These are phyloP conservation scores for Lachancea sp. DNA, from an alignment of 805 yeast species.

Conservation along the genomic window DNA sequence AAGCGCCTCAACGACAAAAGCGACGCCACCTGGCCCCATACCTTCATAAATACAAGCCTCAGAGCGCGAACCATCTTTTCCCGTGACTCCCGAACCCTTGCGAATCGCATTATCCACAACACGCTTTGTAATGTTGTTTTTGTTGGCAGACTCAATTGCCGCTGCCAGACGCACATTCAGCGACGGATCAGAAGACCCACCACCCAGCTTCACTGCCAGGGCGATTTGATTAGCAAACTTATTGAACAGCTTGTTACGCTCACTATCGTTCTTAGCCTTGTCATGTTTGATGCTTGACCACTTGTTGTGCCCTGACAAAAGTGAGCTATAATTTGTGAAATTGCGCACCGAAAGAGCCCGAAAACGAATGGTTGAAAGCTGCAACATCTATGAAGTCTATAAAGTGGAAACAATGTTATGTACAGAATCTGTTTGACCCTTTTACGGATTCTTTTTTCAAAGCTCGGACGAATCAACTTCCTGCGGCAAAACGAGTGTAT, in stretches of 20 bases:
- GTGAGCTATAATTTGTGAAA: not conserved
- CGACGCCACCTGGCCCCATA: constrained; percentile 87
- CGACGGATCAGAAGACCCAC: constrained; percentile 54
- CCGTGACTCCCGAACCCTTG: constrained; percentile 62
- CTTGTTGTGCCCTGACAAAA: constrained; percentile 70
- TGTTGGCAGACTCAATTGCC: constrained; percentile 69
- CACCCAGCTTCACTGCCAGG: constrained; percentile 57
- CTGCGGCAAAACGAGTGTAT: too few species aligned
- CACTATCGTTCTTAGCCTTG: constrained; percentile 87
- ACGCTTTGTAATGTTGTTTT: constrained; percentile 70
- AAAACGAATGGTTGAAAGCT: not conserved
- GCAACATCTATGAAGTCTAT: constrained; percentile 5
- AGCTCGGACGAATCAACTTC: not conserved
- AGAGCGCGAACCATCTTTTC: constrained; percentile 41
- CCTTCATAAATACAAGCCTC: constrained; percentile 75
- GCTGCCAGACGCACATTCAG: constrained; percentile 57
- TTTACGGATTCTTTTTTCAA: not conserved
- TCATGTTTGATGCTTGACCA: constrained; percentile 95
- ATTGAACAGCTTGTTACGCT: constrained; percentile 60
- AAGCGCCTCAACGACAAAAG: constrained; percentile 74
- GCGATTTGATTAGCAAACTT: constrained; percentile 68
- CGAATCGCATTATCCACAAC: constrained; percentile 84
- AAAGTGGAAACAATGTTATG: not conserved
- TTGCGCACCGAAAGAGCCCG: not conserved
- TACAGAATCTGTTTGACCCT: not conserved